Evolutionary conservation across 257 asterid species (phyloP).

Genomic region (Buddleja alternifolia): DNA sequence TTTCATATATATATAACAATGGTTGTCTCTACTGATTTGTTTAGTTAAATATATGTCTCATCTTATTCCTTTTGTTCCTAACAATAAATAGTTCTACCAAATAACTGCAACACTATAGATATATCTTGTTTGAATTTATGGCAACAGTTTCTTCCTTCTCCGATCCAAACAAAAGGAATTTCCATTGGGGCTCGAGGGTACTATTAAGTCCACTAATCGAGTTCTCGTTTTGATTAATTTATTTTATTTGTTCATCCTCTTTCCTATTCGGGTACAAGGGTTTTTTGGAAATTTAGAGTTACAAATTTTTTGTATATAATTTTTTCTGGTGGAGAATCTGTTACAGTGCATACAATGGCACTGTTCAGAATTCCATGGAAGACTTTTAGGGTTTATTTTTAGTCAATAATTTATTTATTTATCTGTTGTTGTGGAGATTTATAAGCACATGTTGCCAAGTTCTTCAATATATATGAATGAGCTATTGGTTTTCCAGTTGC

Average conservation of each 20-base stretch:
- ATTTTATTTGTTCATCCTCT: background rate
- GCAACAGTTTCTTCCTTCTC: background rate
- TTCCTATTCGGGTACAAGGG: background rate
- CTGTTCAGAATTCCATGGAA: constrained; percentile 1
- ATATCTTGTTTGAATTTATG: background rate
- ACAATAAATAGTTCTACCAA: background rate
- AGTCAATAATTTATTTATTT: too few relatives aligned
- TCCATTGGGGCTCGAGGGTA: constrained; percentile 48
- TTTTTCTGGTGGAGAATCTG: constrained; percentile 8
- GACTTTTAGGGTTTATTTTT: too few relatives aligned
- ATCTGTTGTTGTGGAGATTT: too few relatives aligned
- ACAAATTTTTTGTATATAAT: background rate
- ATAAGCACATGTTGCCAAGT: too few relatives aligned
- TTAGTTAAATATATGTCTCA: constrained; percentile 5
- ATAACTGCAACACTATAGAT: constrained; percentile 22
- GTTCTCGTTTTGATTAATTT: background rate
- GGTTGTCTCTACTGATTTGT: background rate
- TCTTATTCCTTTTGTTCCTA: constrained; percentile 48
- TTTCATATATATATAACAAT: constrained; percentile 13
- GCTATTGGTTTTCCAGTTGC: too few relatives aligned
- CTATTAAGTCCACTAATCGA: background rate
- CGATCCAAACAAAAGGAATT: constrained; percentile 4
- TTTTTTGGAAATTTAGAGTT: background rate
- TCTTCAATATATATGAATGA: too few relatives aligned
- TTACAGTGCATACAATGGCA: background rate